Percentiles rank a stretch among this genome's conserved stretches.
Evolutionary conservation across 441 rosid species (phyloP).

Genomic region (Pelargonium cotyledonis): DNA sequence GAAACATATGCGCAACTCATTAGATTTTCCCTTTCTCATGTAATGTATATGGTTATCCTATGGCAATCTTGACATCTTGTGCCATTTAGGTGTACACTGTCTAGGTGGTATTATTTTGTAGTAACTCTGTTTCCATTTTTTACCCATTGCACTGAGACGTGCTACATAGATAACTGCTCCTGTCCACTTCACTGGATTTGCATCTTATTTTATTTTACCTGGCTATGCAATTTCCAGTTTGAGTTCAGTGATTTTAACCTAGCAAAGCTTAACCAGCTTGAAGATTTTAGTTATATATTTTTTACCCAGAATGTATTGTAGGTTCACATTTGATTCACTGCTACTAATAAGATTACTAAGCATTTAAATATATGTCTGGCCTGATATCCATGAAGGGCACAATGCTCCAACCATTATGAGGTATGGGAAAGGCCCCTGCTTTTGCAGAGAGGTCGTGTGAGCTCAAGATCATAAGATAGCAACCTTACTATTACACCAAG

Average conservation of each 20-base stretch:
- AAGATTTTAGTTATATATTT: background rate
- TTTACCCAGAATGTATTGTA: background rate
- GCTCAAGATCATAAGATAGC: background rate
- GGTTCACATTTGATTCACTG: constrained; percentile 2
- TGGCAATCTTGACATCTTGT: background rate
- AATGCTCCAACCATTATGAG: constrained; percentile 4
- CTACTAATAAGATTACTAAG: constrained; percentile 5
- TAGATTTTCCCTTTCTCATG: background rate
- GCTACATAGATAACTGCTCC: background rate
- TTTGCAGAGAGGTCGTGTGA: background rate
- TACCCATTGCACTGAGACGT: background rate
- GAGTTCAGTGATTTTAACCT: background rate
- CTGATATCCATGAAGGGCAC: background rate
- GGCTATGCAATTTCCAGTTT: background rate
- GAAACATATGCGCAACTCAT: constrained; percentile 3
- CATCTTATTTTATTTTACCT: background rate
- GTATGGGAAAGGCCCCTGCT: background rate
- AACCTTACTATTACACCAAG: background rate
- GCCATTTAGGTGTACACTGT: background rate
- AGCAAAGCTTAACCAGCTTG: background rate
- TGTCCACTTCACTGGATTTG: background rate
- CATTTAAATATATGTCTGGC: background rate
- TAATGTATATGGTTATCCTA: background rate
- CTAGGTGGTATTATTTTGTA: background rate
- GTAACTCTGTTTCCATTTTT: constrained; percentile 6